Base-by-base conservation (phyloP, 305 asterid genomes). In the Fraxinus floribunda region DNA sequence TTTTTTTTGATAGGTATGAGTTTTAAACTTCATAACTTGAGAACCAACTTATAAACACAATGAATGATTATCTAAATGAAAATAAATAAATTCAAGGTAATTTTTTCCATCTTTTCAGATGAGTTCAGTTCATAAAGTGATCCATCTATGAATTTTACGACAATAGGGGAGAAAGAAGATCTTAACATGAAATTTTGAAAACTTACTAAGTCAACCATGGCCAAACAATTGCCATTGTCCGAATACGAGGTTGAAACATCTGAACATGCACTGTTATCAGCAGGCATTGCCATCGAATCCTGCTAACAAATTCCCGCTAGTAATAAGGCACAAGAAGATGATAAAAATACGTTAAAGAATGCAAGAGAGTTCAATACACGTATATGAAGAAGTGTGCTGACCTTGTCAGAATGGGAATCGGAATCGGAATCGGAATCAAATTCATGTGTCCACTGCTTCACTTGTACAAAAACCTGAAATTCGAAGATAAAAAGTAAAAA, bases 381-480 rank as follows among this genome's bases (percentile, higher is more conserved):
- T 26, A 64, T 1, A 5, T 7, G 38, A 78, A 8, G 74, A 76
- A 46, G 5, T 76, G 74, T 77, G 38, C 87, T 81, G 75, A 91
- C 97, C 89, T 89, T 86, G 1, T 87, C 92, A 36, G 79, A 83
- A 52, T 80, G 85, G 24, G 86, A 77, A 57, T 79, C 81, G 32
- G 92, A 87, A 66, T 83, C 92, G 18, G 86, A 79, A 57, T 80
- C 85, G n/a, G 86, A 79, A 57, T 83, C 92, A 36, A 57, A 75
- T 34, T 90, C 97, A 81, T 85, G 79, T 13, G 85, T 85, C 92
- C 94, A 92, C 83, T 76, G 88, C 86, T 90, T 88, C 79, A 92
- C 91, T 89, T 86, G 85, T 84, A 89, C 84, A 81, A 87, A 77
- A 85, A 92, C 95, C 98, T 92, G 83, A 81, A 86, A 41, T 66